A percentile compares a stretch with the other conserved stretches of the same genome.
phyloP scores from a whole-genome alignment of 805 yeast genomes.

The Lipomyces orientalis region DNA sequence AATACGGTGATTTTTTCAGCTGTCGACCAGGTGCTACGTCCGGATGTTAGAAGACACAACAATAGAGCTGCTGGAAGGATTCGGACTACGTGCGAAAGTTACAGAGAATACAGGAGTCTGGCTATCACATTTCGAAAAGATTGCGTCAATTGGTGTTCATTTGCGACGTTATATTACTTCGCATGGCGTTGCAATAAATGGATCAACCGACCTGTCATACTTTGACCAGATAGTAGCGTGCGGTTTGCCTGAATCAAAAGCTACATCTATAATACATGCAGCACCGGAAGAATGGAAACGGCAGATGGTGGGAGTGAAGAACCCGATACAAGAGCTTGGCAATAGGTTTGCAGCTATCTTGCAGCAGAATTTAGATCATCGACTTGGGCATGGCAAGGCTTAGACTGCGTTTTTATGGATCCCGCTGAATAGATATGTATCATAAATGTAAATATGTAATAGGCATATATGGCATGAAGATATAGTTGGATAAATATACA shows the following conservation, averaged over 20 bases:
- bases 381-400: neutral
- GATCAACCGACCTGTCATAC: slow-evolving; percentile 70
- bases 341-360: slow-evolving; percentile 1
- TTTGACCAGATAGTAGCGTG: slow-evolving; percentile 81
- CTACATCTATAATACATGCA: slow-evolving; percentile 56
- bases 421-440: neutral
- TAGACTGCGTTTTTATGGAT: neutral
- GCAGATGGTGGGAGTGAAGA: neutral
- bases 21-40: slow-evolving; percentile 70
- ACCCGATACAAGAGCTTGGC: slow-evolving; percentile 2
- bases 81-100: slow-evolving; percentile 53
- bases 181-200: slow-evolving; percentile 88
- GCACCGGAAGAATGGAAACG: slow-evolving; percentile 9
- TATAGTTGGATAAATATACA: neutral
- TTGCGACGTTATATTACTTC: slow-evolving; percentile 83
- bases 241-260: slow-evolving; percentile 71
- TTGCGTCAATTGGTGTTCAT: slow-evolving; percentile 89
- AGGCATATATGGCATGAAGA: neutral
- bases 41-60: slow-evolving; percentile 58
- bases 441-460: slow-evolving; percentile 8
- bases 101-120: slow-evolving; percentile 90
- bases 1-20: slow-evolving; percentile 42
- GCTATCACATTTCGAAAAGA: slow-evolving; percentile 63
- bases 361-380: neutral
- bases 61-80: slow-evolving; percentile 22